Base-by-base conservation (phyloP, 2,329 filamentous ascomycete genomes). In the Alternaria novae-zelandiae region DNA sequence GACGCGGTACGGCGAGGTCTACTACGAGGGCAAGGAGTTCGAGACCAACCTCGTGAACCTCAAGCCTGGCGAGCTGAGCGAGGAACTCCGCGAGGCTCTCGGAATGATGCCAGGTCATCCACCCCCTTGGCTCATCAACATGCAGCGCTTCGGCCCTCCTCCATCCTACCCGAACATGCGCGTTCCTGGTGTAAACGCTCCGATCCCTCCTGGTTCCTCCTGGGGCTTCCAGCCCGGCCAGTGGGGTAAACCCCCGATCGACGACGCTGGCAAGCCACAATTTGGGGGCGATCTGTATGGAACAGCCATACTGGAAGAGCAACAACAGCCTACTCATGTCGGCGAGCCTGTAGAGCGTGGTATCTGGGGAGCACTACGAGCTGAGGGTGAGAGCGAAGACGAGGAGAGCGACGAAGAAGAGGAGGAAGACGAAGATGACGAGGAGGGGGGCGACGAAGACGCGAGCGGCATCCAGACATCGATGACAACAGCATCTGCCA, bases 1-100 rank as follows among this genome's bases (percentile, higher is more conserved):
- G 67, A 98, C 96, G 30, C 88, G 94, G 46, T 99, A 97, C 73
- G 96, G 96, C 44, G 96, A 99, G 80, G 94, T 99, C n/a, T 99
- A 99, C 81, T 98, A 98, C 79, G 96, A 99, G 81, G 96, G 96
- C 77, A 99, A 99, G 80, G 96, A 99, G 79, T 96, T 93, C 76
- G 96, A 99, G 81, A 97, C 96, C 1, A 97, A 98, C 78, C 87
- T 97, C 67, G 90, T 92, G 72, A 92, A 97, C 81, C 88, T 97
- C 63, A 90, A 94, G 68, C 93, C 96, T 1, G 96, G 96, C 36
- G 94, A 98, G 72, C 81, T 98, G 53, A 96, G 90, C 71, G 93
- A 98, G 59, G 90, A 93, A 71, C 86, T 97, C 44, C 95, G 93
- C 75, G 95, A 98, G 76, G 95, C 96, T 6, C 87, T 99, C 1